Conservation (phyloP, 768 basidiomycete genomes). For the Dacryopinax spathularia region DNA sequence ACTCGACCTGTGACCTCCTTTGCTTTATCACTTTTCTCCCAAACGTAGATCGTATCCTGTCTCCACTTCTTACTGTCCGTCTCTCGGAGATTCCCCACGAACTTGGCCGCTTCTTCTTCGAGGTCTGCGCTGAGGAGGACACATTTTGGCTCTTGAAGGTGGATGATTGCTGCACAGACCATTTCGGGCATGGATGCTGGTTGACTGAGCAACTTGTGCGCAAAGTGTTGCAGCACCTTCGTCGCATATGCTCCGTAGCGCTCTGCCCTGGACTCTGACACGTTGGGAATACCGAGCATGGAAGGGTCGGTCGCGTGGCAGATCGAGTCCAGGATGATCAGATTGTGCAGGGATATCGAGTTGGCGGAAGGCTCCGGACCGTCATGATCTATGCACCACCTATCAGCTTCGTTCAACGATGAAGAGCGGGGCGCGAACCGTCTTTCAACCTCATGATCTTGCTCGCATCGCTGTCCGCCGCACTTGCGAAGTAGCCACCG, state of each 20-base stretch:
- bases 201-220: not conserved
- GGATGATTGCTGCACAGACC: not conserved
- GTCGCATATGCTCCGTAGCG: not conserved
- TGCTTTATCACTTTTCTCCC: not conserved
- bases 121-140: not conserved
- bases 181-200: not conserved
- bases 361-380: not conserved
- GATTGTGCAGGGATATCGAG: not conserved
- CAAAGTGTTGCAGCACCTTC: not conserved
- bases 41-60: not conserved
- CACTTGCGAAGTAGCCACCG: conserved; percentile 31
- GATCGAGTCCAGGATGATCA: not conserved
- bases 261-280: not conserved
- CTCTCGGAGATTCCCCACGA: not conserved
- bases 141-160: not conserved
- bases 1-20: not conserved
- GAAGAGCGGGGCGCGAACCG: not conserved
- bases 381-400: not conserved
- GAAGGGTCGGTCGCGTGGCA: not conserved
- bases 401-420: not conserved
- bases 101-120: not conserved
- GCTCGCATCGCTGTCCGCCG: conserved; percentile 18
- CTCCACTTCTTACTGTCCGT: not conserved
- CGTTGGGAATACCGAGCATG: not conserved
- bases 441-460: conserved; percentile 1